Evolutionary conservation across 192 early-diverging fungal species (phyloP).

Genomic region (Coemansia erecta): DNA sequence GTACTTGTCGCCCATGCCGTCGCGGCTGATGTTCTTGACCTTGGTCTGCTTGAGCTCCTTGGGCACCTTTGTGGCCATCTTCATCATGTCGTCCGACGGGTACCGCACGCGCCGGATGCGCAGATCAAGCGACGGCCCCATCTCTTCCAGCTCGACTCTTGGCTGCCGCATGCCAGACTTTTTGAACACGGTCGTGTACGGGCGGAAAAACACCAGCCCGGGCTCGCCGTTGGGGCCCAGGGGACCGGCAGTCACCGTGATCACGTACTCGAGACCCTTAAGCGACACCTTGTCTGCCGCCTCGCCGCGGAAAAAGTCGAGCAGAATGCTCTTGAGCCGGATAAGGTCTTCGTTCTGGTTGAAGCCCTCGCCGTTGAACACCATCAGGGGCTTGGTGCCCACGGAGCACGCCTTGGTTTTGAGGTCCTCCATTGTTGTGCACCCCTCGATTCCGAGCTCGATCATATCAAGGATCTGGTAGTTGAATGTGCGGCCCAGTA

Average conservation of each 20-base stretch:
- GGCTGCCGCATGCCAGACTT: slow-evolving; percentile 85
- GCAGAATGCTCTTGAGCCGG: slow-evolving; percentile 76
- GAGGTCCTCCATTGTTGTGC: slow-evolving; percentile 68
- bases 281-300: slow-evolving; percentile 72
- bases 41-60: slow-evolving; percentile 74
- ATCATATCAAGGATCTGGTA: slow-evolving; percentile 94
- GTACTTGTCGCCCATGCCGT: slow-evolving; percentile 89
- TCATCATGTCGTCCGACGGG: slow-evolving; percentile 80
- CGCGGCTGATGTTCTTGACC: slow-evolving; percentile 87
- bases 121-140: slow-evolving; percentile 89
- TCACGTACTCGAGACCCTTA: slow-evolving; percentile 85
- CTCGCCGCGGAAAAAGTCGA: slow-evolving; percentile 90
- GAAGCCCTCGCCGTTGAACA: slow-evolving; percentile 91
- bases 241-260: slow-evolving; percentile 75
- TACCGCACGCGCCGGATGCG: slow-evolving; percentile 68
- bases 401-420: slow-evolving; percentile 72
- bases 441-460: slow-evolving; percentile 81
- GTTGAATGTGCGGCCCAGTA: slow-evolving; percentile 90
- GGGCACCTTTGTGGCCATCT: slow-evolving; percentile 77
- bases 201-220: slow-evolving; percentile 73
- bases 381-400: slow-evolving; percentile 84
- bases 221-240: slow-evolving; percentile 59
- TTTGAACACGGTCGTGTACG: slow-evolving; percentile 80
- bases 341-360: slow-evolving; percentile 65
- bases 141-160: slow-evolving; percentile 87